Conservation (phyloP, 441 rosid species). For the Croton laevigatus region DNA sequence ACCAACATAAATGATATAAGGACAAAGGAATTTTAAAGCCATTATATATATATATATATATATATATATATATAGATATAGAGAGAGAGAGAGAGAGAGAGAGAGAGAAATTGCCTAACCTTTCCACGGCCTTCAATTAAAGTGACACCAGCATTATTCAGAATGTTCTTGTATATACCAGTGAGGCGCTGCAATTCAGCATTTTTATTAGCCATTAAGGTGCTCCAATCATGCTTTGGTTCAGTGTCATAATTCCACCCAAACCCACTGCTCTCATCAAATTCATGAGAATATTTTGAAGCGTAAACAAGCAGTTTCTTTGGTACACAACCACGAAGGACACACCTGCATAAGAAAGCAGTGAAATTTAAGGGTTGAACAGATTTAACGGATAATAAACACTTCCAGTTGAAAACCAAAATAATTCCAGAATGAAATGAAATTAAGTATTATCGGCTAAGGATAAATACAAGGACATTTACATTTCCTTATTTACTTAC, state of each 20-base stretch:
- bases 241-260: constrained; percentile 81
- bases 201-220: constrained; percentile 86
- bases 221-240: constrained; percentile 86
- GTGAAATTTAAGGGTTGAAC: not conserved
- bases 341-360: constrained; percentile 48
- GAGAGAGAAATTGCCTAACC: constrained; percentile 49
- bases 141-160: constrained; percentile 63
- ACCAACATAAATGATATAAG: not conserved
- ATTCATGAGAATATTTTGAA: constrained; percentile 80
- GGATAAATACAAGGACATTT: not conserved
- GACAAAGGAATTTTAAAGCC: not conserved
- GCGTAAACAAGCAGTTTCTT: constrained; percentile 88
- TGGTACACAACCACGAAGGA: constrained; percentile 90
- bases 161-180: constrained; percentile 72
- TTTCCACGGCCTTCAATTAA: constrained; percentile 91
- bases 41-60: not conserved
- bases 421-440: too few relatives aligned
- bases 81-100: too few relatives aligned
- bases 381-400: not conserved
- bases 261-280: constrained; percentile 85
- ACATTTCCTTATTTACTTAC: constrained; percentile 37
- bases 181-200: constrained; percentile 84
- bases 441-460: not conserved
- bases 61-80: too few relatives aligned
- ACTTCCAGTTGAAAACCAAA: not conserved